Base-by-base conservation (phyloP, 139 green algal species). In the Micractinium sp. region DNA sequence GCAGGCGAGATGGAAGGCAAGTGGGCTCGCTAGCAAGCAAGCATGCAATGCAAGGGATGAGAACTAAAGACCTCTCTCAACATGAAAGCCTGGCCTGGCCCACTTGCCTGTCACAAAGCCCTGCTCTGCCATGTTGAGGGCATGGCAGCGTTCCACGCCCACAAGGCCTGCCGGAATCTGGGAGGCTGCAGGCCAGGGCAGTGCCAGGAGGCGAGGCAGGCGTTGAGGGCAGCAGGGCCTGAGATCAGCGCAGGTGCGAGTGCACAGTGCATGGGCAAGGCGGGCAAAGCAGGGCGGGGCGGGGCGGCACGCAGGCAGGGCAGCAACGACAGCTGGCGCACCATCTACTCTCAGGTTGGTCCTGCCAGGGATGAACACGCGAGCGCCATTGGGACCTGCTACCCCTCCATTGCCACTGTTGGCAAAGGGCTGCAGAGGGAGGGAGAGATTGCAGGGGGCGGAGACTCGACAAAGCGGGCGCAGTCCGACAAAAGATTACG, bases 61-160 rank as follows among this genome's bases (percentile, higher is more conserved):
- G 47, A 56, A 5, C 9, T 56, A n/a, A n/a, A n/a, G 47, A 56
- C 22, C 66, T 12, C 66, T 73, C 66, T 29, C 66, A 73, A 73
- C 14, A 27, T 73, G 66, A 9, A 73, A 5, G 25, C 66, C 22
- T 12, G 29, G 1, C 47, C 18, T 22, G 66, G 23, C 66, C 41
- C 0, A 15, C 81, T 33, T 36, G 77, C 82, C 82, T 38, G 82
- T 87, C 15, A 71, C 82, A 33, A 87, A 87, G 23, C 82, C 82
- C 63, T 87, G 82, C 61, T 60, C 82, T 0, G 82, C 82, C 82
- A 87, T 63, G 23, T 1, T 38, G 25, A 79, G 33, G 1, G 82
- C 82, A 15, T 87, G 82, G 25, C 63, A 66, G 23, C 61, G 82
- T 0, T 36, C 82, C 27, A 66, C 56, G 63, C 61, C 61, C 35